phyloP scores from a whole-genome alignment of 2,329 filamentous ascomycete genomes.

The Pyrenophora seminiperda region DNA sequence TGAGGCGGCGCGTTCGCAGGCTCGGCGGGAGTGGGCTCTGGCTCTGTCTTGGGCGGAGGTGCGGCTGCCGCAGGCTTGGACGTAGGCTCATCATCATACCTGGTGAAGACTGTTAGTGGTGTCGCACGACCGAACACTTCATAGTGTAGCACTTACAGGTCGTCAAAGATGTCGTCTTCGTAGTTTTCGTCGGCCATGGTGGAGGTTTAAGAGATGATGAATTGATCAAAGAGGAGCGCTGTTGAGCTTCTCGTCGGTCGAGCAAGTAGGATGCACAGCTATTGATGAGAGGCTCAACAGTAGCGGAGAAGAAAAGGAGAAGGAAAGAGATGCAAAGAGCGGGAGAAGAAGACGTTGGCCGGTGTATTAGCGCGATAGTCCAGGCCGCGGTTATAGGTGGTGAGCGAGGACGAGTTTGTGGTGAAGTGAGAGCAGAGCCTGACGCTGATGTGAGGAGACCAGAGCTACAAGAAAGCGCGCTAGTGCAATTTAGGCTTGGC shows the following conservation, averaged over 20 bases:
- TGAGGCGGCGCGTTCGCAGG: constrained; percentile 22
- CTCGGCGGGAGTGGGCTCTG: constrained; percentile 29
- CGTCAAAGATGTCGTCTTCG: constrained; percentile 94
- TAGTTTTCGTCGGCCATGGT: constrained; percentile 82
- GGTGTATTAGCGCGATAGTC: not conserved
- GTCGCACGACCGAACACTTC: constrained; percentile 1
- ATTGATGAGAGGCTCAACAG: not conserved
- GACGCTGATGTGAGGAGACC: constrained; percentile 31
- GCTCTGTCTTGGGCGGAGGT: constrained; percentile 25
- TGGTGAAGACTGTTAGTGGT: constrained; percentile 33
- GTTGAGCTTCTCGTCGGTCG: not conserved
- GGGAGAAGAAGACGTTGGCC: not conserved
- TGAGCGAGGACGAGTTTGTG: not conserved
- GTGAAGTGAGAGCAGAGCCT: constrained; percentile 25
- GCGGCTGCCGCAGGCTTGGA: constrained; percentile 36
- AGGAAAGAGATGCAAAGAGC: not conserved
- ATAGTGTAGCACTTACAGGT: constrained; percentile 69
- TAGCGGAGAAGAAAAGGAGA: not conserved
- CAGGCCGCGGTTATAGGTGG: not conserved
- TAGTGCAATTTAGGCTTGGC: constrained; percentile 28
- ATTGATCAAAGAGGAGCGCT: not conserved
- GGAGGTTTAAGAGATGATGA: not conserved
- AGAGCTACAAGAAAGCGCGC: constrained; percentile 19
- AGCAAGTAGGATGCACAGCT: not conserved
- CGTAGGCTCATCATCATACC: constrained; percentile 50